Base-by-base conservation (phyloP, 495 filamentous ascomycete genomes). In the Penicillium bialowiezense region DNA sequence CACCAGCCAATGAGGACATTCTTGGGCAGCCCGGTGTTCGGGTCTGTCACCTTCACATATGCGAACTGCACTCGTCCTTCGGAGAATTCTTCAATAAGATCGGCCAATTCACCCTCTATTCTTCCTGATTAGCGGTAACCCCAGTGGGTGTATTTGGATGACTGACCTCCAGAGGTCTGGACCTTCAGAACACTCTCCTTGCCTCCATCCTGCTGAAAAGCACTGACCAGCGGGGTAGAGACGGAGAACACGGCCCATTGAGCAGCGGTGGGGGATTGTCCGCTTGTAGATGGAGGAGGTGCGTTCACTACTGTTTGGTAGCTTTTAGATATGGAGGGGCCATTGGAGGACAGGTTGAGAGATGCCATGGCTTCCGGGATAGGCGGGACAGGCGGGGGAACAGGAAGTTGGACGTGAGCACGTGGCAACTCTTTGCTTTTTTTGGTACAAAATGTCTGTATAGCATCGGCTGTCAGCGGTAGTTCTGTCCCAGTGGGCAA, bases 161-260 rank as follows among this genome's bases (percentile, higher is more conserved):
- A 73, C 80, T 64, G 64, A 93, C 90, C 89, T 71, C 91, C 95
- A 29, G 89, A 89, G 56, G 75, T 87, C 61, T 97, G 90, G 31
- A 97, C 91, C 69, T 96, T 97, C 41, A 99, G 70, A 0, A 95
- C 82, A 66, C 93, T 97, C 69, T 97, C 91, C 68, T 96, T 97
- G 17, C 81, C 84, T 36, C 81, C 71, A 64, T 91, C 87, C 50
- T 81, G 75, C 70, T 96, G 90, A 68, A 98, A 98, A 20, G 89
- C 90, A 71, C 83, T 96, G 47, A 88, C 77, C 19, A 98, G 77
- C 26, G 93, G 93, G 13, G 91, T 86, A 46, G 91, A 88, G 35
- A 97, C 95, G 26, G 88, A 86, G 65, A 90, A 96, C 23, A 97
- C 71, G 17, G 88, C 95, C 93, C 93, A 99, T 71, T 89, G 82